Evolutionary conservation across 805 yeast genomes (phyloP).

Genomic region (Candida saitoana): DNA sequence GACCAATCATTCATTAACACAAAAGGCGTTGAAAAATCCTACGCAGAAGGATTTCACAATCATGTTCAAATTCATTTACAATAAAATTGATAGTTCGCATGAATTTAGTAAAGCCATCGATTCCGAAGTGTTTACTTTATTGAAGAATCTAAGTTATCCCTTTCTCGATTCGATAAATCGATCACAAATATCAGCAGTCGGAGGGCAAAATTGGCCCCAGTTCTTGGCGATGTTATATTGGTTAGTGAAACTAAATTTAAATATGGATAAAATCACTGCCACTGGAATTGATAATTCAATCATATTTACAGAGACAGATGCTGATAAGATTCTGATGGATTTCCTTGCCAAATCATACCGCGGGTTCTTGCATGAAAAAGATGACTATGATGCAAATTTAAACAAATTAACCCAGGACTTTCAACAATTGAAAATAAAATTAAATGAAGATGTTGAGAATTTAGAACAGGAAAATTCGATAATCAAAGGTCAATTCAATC

Average conservation of each 20-base stretch:
- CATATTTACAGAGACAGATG: conserved; percentile 39
- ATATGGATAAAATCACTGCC: conserved; percentile 23
- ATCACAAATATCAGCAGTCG: conserved; percentile 85
- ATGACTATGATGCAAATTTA: conserved; percentile 54
- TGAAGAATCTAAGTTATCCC: conserved; percentile 71
- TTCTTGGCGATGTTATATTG: conserved; percentile 81
- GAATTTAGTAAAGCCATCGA: conserved; percentile 66
- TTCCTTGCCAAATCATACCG: conserved; percentile 67
- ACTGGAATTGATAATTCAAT: conserved; percentile 19
- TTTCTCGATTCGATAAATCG: conserved; percentile 75
- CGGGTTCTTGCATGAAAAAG: conserved; percentile 60
- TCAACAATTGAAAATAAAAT: conserved; percentile 45
- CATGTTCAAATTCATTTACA: conserved; percentile 77
- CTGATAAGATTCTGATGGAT: conserved; percentile 50
- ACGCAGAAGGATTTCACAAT: conserved; percentile 81
- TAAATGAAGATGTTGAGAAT: conserved; percentile 43
- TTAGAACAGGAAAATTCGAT: conserved; percentile 38
- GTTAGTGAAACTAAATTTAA: conserved; percentile 57
- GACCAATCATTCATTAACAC: conserved; percentile 64
- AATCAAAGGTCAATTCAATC: conserved; percentile 37
- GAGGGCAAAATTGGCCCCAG: conserved; percentile 83
- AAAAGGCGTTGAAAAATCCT: conserved; percentile 65
- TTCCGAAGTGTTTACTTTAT: conserved; percentile 64
- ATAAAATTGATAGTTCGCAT: conserved; percentile 75
- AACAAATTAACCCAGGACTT: conserved; percentile 56